Conservation (phyloP, 257 asterid species). For the Nicotiana undulata region DNA sequence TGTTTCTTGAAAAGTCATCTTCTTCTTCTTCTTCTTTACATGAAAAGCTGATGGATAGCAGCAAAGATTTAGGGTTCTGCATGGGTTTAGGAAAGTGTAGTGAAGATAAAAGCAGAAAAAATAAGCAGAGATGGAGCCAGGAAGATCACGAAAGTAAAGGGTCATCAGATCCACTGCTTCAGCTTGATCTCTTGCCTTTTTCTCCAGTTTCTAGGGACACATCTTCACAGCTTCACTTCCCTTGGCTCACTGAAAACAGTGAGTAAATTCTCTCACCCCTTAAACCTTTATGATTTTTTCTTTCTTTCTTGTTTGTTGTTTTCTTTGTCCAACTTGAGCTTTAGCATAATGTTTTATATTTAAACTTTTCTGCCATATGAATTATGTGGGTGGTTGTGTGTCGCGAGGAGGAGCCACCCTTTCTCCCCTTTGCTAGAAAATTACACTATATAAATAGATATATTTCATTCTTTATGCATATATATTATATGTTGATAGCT, state of each 20-base stretch:
- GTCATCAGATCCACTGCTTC: constrained; percentile 62
- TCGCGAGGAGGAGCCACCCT: too few species aligned
- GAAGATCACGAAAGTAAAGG: constrained; percentile 10
- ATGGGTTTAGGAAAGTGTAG: constrained; percentile 33
- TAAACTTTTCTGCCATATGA: neutral
- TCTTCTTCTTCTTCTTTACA: neutral
- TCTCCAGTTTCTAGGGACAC: constrained; percentile 38
- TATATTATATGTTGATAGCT: too few species aligned
- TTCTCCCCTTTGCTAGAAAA: too few species aligned
- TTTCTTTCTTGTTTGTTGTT: neutral
- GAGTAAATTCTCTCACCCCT: neutral
- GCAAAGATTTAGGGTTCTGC: constrained; percentile 66
- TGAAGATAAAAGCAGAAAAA: neutral
- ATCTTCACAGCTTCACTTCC: constrained; percentile 30
- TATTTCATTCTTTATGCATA: too few species aligned
- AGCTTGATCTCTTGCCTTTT: constrained; percentile 77
- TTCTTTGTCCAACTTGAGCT: neutral
- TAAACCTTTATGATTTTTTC: neutral
- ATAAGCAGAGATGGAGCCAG: neutral
- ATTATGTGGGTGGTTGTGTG: neutral
- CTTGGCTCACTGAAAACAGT: constrained; percentile 70
- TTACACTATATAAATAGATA: too few species aligned
- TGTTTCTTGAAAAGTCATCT: constrained; percentile 34
- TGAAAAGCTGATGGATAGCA: constrained; percentile 8
- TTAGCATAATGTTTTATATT: neutral